Evolutionary conservation across 140 eudicot genomes (phyloP), one percentile per base, ranked within the genome.

Genomic region (Anethum foeniculum): DNA sequence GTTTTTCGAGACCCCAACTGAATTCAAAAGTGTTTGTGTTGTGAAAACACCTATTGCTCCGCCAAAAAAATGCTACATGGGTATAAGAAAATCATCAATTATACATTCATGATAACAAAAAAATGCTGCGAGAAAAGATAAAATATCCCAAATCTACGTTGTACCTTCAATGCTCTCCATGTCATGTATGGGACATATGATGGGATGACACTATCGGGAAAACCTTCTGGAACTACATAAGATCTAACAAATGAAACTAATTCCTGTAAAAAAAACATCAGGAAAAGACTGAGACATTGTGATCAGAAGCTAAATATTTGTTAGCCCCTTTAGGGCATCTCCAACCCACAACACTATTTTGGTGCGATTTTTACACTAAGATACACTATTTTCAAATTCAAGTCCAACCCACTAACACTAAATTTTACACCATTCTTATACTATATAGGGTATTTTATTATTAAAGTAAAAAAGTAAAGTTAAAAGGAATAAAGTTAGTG

Each of bases 41-140:
- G 98, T 94, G 76, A 94, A 90, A 90, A 94, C 97, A 14, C 98
- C 94, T 95, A 92, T 94, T 36, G 98, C 98, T 80, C 97, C 98
- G 38, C 98, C 98, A 84, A 94, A 94, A 76, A 94, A 90, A 90
- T 94, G 95, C 97, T 94, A 14, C 74, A 89, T 58, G 56, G 77
- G 25, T 15, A 78, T 38, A 54, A n/a, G 7, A 30, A 28, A 38
- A 44, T 32, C 48, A 34, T 11, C 47, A 52, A 49, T 52, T 7
- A 19, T 28, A n/a, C 39, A 21, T 19, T 21, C 13, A 76, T 28
- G 38, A 36, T 12, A 34, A 18, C 27, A 77, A 7, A 34, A 4
- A 9, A 49, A 16, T 52, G 36, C 23, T 47, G 9, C 0, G 18
- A 0, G n/a, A 12, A 32, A 8, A 23, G 16, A 25, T 9, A 74